phyloP scores from a whole-genome alignment of 371 early-diverging fungal genomes.

The Lichtheimia corymbifera region DNA sequence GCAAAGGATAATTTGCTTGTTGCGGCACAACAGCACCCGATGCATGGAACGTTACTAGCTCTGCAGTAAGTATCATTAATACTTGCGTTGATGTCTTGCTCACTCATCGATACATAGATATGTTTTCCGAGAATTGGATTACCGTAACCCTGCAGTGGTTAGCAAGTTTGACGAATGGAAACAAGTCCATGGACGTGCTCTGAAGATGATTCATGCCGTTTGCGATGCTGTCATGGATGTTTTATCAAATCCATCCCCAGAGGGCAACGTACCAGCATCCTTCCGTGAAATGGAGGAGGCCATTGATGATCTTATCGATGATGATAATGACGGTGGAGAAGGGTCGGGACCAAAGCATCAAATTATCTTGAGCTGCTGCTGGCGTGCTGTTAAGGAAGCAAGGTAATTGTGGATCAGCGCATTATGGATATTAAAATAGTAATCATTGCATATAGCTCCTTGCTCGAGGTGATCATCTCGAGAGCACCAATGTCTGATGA shows the following conservation, averaged over 20 bases:
- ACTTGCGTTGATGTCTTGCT: not conserved
- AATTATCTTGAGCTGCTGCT: constrained; percentile 87
- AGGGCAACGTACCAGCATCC: constrained; percentile 79
- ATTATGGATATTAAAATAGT: not conserved
- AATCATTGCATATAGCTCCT: constrained; percentile 22
- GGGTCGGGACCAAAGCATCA: constrained; percentile 72
- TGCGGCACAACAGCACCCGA: constrained; percentile 72
- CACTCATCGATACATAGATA: constrained; percentile 29
- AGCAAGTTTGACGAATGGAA: constrained; percentile 45
- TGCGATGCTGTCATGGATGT: constrained; percentile 68
- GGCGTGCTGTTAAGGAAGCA: constrained; percentile 91
- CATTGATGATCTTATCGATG: constrained; percentile 60
- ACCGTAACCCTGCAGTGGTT: constrained; percentile 33
- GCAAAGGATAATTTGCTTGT: constrained; percentile 64
- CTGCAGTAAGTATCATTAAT: constrained; percentile 45
- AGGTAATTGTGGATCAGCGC: constrained; percentile 26
- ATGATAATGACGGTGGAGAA: constrained; percentile 31
- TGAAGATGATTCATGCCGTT: constrained; percentile 51
- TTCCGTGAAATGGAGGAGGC: constrained; percentile 71
- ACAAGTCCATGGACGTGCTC: constrained; percentile 38
- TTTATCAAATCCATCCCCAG: constrained; percentile 77
- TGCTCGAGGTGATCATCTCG: constrained; percentile 42
- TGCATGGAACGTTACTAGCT: constrained; percentile 76
- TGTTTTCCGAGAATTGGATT: constrained; percentile 60
- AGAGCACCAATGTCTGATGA: constrained; percentile 28